Evolutionary conservation across 345 rosid species (phyloP).

Genomic region (Eucalyptus sp.): DNA sequence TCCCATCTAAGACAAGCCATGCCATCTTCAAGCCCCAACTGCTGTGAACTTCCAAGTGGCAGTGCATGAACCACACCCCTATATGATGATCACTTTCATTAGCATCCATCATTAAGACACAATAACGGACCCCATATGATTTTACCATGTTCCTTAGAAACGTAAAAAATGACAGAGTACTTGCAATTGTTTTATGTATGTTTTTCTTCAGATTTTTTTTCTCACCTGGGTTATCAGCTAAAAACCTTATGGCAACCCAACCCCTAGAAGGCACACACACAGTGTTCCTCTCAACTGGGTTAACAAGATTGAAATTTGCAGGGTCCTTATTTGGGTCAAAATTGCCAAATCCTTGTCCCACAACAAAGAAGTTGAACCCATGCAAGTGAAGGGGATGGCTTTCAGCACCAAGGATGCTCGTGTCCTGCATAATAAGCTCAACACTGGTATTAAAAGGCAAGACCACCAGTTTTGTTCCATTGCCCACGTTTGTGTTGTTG

Average conservation of each 20-base stretch:
- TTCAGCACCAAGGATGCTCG: constrained; percentile 64
- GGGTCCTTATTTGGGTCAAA: constrained; percentile 40
- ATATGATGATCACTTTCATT: background rate
- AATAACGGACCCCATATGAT: background rate
- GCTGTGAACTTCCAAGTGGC: constrained; percentile 64
- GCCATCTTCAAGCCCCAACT: constrained; percentile 74
- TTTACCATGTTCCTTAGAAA: background rate
- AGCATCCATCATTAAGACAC: background rate
- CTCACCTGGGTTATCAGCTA: constrained; percentile 63
- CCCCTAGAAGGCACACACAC: constrained; percentile 55
- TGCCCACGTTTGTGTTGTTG: constrained; percentile 43
- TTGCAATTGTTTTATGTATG: background rate
- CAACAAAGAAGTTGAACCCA: constrained; percentile 66
- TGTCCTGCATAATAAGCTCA: constrained; percentile 56
- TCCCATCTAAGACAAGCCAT: constrained; percentile 62
- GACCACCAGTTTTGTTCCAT: constrained; percentile 45
- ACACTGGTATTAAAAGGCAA: constrained; percentile 44
- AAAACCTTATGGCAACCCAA: constrained; percentile 57
- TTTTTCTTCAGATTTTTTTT: background rate
- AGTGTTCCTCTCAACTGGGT: constrained; percentile 52
- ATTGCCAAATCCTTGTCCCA: constrained; percentile 67
- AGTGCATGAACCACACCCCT: constrained; percentile 77
- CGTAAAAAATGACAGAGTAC: background rate
- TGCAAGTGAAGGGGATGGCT: constrained; percentile 69
- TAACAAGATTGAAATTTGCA: constrained; percentile 36